Base-by-base conservation (phyloP, 805 yeast species). In the Priceomyces haplophilus region DNA sequence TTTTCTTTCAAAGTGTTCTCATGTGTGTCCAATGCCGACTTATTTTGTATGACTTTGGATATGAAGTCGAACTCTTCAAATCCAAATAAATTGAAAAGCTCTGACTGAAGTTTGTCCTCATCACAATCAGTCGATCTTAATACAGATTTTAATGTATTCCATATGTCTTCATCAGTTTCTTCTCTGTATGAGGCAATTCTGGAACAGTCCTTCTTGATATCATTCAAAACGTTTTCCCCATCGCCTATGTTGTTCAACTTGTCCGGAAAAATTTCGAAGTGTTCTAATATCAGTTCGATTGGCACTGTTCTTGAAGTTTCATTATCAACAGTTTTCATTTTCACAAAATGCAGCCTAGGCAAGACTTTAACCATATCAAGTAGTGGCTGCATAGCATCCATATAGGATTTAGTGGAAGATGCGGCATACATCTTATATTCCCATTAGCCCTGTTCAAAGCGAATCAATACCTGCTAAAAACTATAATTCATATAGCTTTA, bases 1-100 rank as follows among this genome's bases (percentile, higher is more conserved):
- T 43, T 48, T 3, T 46, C 51, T 29, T 51, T 53, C 15, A 49
- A n/a, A n/a, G n/a, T 53, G 33, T 47, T 49, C 47, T 38, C 35
- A 10, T 21, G n/a, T 2, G 21, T 27, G 10, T 17, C 7, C 17
- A 41, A 4, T 7, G 55, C 37, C 0, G 53, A 53, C 51, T 72
- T 76, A 39, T 77, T 63, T 40, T 75, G 75, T 3, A 88, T 59
- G 10, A 88, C 63, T 35, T 72, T 75, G 1, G 88, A 74, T 7
- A 90, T 85, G 38, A 90, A 62, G 41, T 88, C 97, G 47, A 93
- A 75, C 56, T 88, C 85, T 19, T 88, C 96, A 52, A 81, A 85
- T 0, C 99, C 99, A 1, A 93, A 61, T 6, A 87, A 70, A 58
- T 89, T 97, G 46, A 88, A 80, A 33, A 93, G 64, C 5, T 78